phyloP scores from a whole-genome alignment of 495 filamentous ascomycete genomes.

The Filosporella fistucella region DNA sequence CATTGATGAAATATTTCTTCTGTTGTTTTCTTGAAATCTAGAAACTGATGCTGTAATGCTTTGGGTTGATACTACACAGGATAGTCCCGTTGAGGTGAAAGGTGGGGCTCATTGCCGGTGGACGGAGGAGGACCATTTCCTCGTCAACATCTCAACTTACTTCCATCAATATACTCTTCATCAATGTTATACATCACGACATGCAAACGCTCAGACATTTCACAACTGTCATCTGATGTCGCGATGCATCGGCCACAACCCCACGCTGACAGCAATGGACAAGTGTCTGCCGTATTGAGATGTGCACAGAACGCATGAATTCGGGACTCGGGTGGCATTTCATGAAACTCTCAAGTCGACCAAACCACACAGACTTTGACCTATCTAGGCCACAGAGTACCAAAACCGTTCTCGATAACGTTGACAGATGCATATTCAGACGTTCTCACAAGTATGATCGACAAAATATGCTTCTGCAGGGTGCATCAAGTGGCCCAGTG shows the following conservation, averaged over 20 bases:
- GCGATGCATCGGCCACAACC: no score
- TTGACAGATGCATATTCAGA: conserved; percentile 1
- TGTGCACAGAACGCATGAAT: conserved; percentile 5
- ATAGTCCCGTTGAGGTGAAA: no score
- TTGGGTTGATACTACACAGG: no score
- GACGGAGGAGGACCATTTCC: no score
- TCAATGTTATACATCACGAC: no score
- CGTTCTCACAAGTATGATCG: conserved; percentile 16
- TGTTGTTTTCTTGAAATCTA: no score
- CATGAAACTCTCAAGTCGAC: conserved; percentile 1
- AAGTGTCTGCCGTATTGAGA: conserved; percentile 1
- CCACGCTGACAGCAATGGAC: not conserved
- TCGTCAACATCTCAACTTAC: no score
- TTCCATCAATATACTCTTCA: no score
- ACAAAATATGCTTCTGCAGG: conserved; percentile 7
- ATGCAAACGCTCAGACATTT: no score
- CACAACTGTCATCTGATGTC: not conserved
- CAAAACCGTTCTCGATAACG: not conserved
- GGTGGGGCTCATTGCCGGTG: no score
- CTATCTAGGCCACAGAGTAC: not conserved
- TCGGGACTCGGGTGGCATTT: not conserved
- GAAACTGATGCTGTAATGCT: no score
- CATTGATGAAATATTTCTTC: no score
- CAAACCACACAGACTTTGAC: not conserved
- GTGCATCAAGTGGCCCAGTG: conserved; percentile 9